A percentile compares a stretch with the other conserved stretches of the same genome.
These are phyloP conservation scores for Ophiocordyceps camponoti-rufipedis DNA, from an alignment of 2,329 filamentous ascomycete species.

Conservation along the genomic window DNA sequence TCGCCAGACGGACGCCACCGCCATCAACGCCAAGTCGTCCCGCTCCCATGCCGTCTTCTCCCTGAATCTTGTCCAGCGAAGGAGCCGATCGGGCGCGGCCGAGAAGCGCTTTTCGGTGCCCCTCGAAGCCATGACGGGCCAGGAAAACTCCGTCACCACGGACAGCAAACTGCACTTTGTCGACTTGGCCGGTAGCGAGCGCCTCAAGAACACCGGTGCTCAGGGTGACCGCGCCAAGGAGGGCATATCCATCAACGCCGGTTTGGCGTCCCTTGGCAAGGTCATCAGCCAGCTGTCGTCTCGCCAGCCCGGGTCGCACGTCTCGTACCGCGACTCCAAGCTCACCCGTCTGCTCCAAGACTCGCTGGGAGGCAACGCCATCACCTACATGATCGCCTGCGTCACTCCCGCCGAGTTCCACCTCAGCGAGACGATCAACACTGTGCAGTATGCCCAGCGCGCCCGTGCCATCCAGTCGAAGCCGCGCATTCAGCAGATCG, in stretches of 20 bases:
- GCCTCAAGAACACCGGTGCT: slow-evolving; percentile 90
- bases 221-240: slow-evolving; percentile 89
- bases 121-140: slow-evolving; percentile 54
- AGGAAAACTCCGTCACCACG: slow-evolving; percentile 55
- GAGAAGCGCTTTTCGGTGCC: slow-evolving; percentile 84
- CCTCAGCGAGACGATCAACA: slow-evolving; percentile 92
- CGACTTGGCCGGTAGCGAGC: slow-evolving; percentile 89
- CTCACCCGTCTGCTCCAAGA: slow-evolving; percentile 90
- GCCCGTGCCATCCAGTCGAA: slow-evolving; percentile 95
- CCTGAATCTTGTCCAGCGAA: slow-evolving; percentile 79
- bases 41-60: slow-evolving; percentile 96
- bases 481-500: slow-evolving; percentile 83
- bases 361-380: slow-evolving; percentile 88
- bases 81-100: slow-evolving; percentile 39
- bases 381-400: slow-evolving; percentile 99
- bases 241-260: slow-evolving; percentile 95
- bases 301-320: slow-evolving; percentile 68
- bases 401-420: slow-evolving; percentile 96
- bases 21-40: slow-evolving; percentile 93
- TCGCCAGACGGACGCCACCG: slow-evolving; percentile 90
- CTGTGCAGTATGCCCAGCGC: slow-evolving; percentile 89
- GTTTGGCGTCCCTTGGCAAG: slow-evolving; percentile 85
- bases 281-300: slow-evolving; percentile 97
- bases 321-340: slow-evolving; percentile 96
- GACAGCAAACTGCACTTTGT: slow-evolving; percentile 99